phyloP scores from a whole-genome alignment of 768 basidiomycete species.

The Terana coerulea region DNA sequence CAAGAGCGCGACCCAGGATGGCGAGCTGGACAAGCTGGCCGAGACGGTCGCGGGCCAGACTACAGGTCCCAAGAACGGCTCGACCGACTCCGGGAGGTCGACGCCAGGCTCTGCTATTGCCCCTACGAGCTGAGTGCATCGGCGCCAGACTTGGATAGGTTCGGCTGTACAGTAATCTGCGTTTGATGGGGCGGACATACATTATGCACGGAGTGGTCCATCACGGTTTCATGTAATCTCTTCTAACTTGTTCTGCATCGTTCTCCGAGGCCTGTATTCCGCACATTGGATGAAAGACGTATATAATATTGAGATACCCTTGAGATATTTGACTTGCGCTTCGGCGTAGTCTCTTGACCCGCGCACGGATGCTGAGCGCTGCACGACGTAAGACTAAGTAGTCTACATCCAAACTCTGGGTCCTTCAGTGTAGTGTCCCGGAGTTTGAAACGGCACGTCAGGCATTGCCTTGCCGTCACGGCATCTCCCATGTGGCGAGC shows the following conservation, averaged over 20 bases:
- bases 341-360: too few species aligned
- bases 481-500: too few species aligned
- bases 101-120: background rate
- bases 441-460: too few species aligned
- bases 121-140: background rate
- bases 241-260: constrained; percentile 1
- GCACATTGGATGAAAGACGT: constrained; percentile 7
- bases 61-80: constrained; percentile 12
- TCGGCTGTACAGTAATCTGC: background rate
- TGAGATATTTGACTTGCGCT: too few species aligned
- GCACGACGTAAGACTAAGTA: too few species aligned
- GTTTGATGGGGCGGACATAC: constrained; percentile 2
- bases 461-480: too few species aligned
- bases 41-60: constrained; percentile 19
- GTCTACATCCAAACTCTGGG: too few species aligned
- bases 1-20: constrained; percentile 28
- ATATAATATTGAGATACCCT: background rate
- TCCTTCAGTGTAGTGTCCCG: too few species aligned
- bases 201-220: constrained; percentile 3
- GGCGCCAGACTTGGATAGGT: background rate
- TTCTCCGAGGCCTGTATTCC: constrained; percentile 5
- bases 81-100: constrained; percentile 6
- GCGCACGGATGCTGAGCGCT: too few species aligned
- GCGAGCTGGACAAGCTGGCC: constrained; percentile 26
- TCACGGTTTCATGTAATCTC: constrained; percentile 4